Evolutionary conservation across 2,329 filamentous ascomycete species (phyloP), one percentile per base, ranked within the genome.

Genomic region (Ophiocordyceps robertsii): DNA sequence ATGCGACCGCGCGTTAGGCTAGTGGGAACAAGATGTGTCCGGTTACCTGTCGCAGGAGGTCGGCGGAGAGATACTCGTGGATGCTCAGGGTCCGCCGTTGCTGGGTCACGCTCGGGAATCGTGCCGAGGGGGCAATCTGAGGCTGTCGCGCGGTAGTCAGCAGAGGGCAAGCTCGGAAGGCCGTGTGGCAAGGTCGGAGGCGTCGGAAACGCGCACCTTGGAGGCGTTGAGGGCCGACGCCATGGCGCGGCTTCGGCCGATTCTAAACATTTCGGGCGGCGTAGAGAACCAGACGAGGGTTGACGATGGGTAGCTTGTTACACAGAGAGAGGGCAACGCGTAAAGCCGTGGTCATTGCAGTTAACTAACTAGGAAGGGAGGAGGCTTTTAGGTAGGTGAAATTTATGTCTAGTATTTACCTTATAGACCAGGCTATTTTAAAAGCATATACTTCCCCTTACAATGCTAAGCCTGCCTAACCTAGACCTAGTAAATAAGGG

Each of bases 41-140:
- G 43, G 45, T 64, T 72, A 81, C 77, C 73, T 80, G 62, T 68
- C 75, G 85, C 59, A 98, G 77, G 54, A 98, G 81, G 65, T 89
- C 85, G 56, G 88, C 87, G 56, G 92, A 95, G 60, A 90, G 83
- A 72, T 95, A 96, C 73, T 98, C 92, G 75, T 98, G 92, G 60
- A 98, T 95, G 62, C 87, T 92, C 62, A 98, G 78, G 60, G 84
- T 81, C 72, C 92, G 80, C 68, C 75, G 78, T 70, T 95, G 89
- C 68, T 92, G 82, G 54, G 68, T 75, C 57, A 75, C 65, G 57
- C 80, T 75, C 68, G 84, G 70, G 52, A 75, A 65, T 68, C 73
- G 74, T 58, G 71, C 59, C 49, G 67, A 61, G 51, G 70, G 66
- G 41, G 68, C 61, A 53, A 62, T 45, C 51, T 56, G 56, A 46